phyloP scores from a whole-genome alignment of 306 rosid genomes.

The Bauhinia variegata region DNA sequence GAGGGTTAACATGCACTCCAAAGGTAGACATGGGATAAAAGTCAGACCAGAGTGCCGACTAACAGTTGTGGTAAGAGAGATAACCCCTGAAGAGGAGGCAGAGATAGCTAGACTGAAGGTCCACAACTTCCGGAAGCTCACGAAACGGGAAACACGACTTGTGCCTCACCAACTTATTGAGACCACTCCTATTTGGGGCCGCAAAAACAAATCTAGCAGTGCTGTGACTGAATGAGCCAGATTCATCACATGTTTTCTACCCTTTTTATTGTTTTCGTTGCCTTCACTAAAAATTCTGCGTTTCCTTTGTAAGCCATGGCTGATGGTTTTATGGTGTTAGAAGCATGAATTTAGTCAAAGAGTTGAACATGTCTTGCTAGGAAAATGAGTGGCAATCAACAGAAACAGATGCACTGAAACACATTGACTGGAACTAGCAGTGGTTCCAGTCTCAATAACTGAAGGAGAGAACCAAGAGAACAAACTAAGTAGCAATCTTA shows the following conservation, averaged over 20 bases:
- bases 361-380: too few species aligned
- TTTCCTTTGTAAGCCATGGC: too few species aligned
- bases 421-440: too few species aligned
- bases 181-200: conserved; percentile 80
- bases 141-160: conserved; percentile 68
- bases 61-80: conserved; percentile 81
- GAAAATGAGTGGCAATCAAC: too few species aligned
- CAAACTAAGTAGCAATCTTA: too few species aligned
- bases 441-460: too few species aligned
- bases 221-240: conserved; percentile 41
- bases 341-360: too few species aligned
- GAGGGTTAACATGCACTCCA: conserved; percentile 56
- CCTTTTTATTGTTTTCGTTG: too few species aligned
- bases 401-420: too few species aligned
- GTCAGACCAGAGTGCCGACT: conserved; percentile 77
- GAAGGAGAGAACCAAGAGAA: too few species aligned
- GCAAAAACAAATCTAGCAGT: conserved; percentile 57
- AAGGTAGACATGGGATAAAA: conserved; percentile 52
- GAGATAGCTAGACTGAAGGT: conserved; percentile 82
- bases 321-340: too few species aligned
- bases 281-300: too few species aligned
- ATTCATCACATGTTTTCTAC: not conserved
- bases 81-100: conserved; percentile 86
- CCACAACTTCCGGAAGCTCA: conserved; percentile 69
- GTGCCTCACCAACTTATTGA: conserved; percentile 94